Percentiles rank a stretch among this genome's conserved stretches.
phyloP scores from a whole-genome alignment of 192 early-diverging fungal species.

The Backusella parvicylindrica region DNA sequence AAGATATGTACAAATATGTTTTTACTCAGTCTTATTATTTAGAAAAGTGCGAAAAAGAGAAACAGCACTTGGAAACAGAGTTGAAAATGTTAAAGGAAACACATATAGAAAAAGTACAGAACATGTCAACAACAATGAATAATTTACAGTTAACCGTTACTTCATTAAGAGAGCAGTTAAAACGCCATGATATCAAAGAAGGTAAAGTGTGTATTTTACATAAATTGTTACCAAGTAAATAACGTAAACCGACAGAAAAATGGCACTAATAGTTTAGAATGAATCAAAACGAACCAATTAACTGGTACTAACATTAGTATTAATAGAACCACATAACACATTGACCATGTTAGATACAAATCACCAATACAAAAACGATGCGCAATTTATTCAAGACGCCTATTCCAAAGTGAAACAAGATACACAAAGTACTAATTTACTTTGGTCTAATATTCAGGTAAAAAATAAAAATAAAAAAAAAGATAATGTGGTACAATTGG shows the following conservation, averaged over 20 bases:
- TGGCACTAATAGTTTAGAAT: neutral
- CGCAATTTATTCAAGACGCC: conserved; percentile 4
- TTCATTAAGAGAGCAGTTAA: conserved; percentile 4
- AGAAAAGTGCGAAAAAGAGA: conserved; percentile 9
- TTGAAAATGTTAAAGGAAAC: conserved; percentile 15
- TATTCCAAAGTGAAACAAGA: conserved; percentile 8
- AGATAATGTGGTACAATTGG: neutral
- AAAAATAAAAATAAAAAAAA: neutral
- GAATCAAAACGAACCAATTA: neutral
- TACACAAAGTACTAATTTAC: neutral
- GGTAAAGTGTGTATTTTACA: neutral
- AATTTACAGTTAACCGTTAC: neutral
- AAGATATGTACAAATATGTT: neutral
- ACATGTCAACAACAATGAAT: conserved; percentile 2
- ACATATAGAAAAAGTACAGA: conserved; percentile 12
- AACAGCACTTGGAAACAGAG: neutral
- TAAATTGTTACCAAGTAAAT: neutral
- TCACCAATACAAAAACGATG: conserved; percentile 5
- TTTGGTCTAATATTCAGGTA: conserved; percentile 11
- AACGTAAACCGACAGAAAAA: neutral
- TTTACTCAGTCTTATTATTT: neutral
- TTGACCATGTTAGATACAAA: neutral
- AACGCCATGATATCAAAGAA: neutral
- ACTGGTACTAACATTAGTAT: neutral
- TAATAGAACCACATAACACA: neutral